Percentiles rank a stretch among this genome's conserved stretches.
These are phyloP conservation scores for Rhodotorula taiwanensis DNA, from an alignment of 768 basidiomycete genomes.

Conservation along the genomic window DNA sequence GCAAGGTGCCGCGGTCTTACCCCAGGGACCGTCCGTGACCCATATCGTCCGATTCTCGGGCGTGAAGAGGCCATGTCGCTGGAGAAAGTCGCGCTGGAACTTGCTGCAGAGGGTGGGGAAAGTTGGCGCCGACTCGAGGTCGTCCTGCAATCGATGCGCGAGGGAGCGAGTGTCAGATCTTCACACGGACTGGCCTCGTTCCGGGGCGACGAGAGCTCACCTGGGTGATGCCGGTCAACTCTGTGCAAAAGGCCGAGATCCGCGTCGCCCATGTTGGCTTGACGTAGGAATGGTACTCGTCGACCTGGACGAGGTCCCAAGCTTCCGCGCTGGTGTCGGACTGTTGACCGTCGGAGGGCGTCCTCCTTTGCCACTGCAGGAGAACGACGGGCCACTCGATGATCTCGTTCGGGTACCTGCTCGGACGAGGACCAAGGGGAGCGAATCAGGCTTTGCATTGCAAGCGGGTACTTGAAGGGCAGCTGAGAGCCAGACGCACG, in stretches of 20 bases:
- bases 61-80: slow-evolving; percentile 31
- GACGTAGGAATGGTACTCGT: slow-evolving; percentile 84
- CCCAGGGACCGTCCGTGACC: slow-evolving; percentile 42
- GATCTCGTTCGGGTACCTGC: slow-evolving; percentile 64
- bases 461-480: too few species aligned
- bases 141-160: slow-evolving; percentile 51
- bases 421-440: too few species aligned
- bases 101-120: slow-evolving; percentile 62
- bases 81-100: slow-evolving; percentile 31
- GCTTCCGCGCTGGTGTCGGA: slow-evolving; percentile 50
- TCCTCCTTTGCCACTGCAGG: slow-evolving; percentile 57
- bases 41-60: slow-evolving; percentile 34
- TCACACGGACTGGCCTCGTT: background rate
- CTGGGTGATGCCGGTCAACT: slow-evolving; percentile 87
- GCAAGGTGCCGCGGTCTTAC: slow-evolving; percentile 1
- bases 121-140: slow-evolving; percentile 69
- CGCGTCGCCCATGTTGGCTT: slow-evolving; percentile 74
- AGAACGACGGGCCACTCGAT: slow-evolving; percentile 94
- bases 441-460: slow-evolving; percentile 48
- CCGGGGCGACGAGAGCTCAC: slow-evolving; percentile 49
- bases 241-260: slow-evolving; percentile 74
- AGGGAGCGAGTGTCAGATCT: too few species aligned
- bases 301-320: slow-evolving; percentile 58
- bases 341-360: background rate
- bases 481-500: slow-evolving; percentile 10